Conservation (phyloP, 73 alveolate genomes). For the Chromera velia region DNA sequence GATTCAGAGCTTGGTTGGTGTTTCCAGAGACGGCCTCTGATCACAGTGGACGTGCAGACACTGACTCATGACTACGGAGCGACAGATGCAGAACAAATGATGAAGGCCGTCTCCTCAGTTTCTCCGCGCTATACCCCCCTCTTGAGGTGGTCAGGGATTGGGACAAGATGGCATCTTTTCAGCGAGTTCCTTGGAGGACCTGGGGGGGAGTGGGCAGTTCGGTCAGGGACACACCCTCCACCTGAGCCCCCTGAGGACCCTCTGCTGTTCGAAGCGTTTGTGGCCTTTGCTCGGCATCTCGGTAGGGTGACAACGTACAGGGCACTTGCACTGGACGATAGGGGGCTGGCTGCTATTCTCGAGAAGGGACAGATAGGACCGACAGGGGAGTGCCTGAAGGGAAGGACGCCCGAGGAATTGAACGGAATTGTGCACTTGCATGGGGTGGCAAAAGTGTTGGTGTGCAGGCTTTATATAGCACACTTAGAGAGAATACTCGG, state of each 20-base stretch:
- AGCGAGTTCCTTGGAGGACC: background rate
- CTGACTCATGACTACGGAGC: too few species aligned
- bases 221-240: background rate
- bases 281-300: background rate
- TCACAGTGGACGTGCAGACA: too few species aligned
- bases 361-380: background rate
- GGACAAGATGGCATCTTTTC: conserved; percentile 21
- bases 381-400: background rate
- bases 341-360: background rate
- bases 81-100: too few species aligned
- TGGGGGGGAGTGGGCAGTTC: background rate
- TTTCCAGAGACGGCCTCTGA: too few species aligned
- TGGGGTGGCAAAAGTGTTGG: conserved; percentile 12
- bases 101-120: too few species aligned
- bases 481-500: conserved; percentile 1
- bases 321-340: conserved; percentile 3
- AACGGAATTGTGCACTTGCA: conserved; percentile 1
- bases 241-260: background rate
- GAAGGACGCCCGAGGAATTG: background rate
- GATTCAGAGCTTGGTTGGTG: too few species aligned
- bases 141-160: conserved; percentile 16
- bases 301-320: conserved; percentile 16
- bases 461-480: conserved; percentile 3
- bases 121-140: too few species aligned
- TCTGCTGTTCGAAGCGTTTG: background rate